Base-by-base conservation (phyloP, 768 basidiomycete genomes). In the Tephrocybe sp. region DNA sequence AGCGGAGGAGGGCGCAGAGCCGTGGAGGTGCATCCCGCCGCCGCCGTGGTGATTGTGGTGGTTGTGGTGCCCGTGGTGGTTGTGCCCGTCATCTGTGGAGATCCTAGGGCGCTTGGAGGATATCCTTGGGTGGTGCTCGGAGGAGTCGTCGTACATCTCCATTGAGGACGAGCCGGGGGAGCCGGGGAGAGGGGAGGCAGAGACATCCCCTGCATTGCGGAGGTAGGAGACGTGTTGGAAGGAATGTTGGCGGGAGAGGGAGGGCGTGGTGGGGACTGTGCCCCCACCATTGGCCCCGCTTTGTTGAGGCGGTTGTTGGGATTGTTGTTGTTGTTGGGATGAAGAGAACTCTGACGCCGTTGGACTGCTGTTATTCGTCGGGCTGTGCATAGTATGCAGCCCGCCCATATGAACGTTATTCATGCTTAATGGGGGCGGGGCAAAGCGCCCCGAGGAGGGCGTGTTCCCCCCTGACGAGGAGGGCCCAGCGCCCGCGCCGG, bases 231-330 rank as follows among this genome's bases (percentile, higher is more conserved):
- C 67, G 56, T 83, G 81, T 58, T 83, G 80, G 71, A 79, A 79
- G 55, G 78, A 80, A 47, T 82, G 81, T 57, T 84, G 82, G 22
- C 81, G 73, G 35, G 83, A 82, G 37, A 83, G 78, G 18, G 73
- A 60, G 32, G 70, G 70, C 6, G 72, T n/a, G 22, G 5, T 25
- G 18, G 12, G 47, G 11, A 25, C 35, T 3, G 2, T n/a, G 15
- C 32, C 41, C 16, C 38, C 27, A 13, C 9, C 18, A 12, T 11
- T 27, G 22, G 38, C 47, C 9, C 9, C 26, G 21, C 31, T 19
- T 16, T 16, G 13, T 16, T 31, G 38, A 13, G 68, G 67, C 26
- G 67, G 70, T 31, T 68, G 58, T 48, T 73, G 73, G 35, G 65
- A 63, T 19, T 70, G 69, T 21, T 51, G 50, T 44, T 68, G 70